Percentiles rank a stretch among this genome's conserved stretches.
Conservation (phyloP, 169 alveolate species). For the Cystoisospora suis region DNA sequence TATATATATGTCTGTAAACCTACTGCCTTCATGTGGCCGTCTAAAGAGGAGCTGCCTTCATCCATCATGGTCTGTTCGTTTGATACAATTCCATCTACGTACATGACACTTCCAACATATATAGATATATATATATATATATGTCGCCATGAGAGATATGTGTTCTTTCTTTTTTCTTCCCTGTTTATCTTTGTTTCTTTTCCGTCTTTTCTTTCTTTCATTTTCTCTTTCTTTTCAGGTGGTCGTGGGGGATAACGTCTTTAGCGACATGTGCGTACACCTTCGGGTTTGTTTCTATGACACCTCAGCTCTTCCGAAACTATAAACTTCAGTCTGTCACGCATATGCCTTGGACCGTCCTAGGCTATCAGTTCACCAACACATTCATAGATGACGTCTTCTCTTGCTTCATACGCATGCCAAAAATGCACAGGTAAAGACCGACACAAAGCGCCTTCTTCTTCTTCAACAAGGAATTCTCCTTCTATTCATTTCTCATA, state of each 20-base stretch:
- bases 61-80: too few relatives aligned
- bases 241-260: constrained; percentile 48
- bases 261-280: constrained; percentile 69
- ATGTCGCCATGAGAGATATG: too few relatives aligned
- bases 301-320: constrained; percentile 95
- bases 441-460: too few relatives aligned
- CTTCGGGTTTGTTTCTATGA: constrained; percentile 73
- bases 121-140: too few relatives aligned
- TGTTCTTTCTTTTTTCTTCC: neutral
- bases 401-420: constrained; percentile 92
- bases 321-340: constrained; percentile 97
- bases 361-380: constrained; percentile 87
- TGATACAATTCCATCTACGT: too few relatives aligned
- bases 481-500: neutral
- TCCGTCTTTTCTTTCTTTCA: neutral
- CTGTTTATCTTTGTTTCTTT: neutral
- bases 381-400: constrained; percentile 95
- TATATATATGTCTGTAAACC: too few relatives aligned
- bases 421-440: constrained; percentile 86
- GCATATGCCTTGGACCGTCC: constrained; percentile 97
- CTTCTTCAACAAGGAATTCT: too few relatives aligned
- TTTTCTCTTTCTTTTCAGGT: constrained; percentile 31
- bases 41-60: too few relatives aligned
- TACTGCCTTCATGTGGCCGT: too few relatives aligned
- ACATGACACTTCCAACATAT: too few relatives aligned